phyloP scores from a whole-genome alignment of 345 rosid genomes.

The Turritis glabra region DNA sequence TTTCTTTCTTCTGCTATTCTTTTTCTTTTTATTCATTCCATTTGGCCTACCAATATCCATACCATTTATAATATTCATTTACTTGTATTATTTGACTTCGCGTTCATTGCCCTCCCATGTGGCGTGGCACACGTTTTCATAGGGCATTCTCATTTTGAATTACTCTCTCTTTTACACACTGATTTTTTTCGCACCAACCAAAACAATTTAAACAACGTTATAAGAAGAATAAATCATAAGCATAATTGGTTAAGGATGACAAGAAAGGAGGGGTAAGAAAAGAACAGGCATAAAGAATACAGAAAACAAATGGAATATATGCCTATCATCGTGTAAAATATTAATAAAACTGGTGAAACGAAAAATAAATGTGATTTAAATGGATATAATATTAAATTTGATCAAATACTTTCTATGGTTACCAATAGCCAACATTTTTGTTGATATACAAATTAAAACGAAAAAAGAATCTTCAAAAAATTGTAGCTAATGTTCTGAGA shows the following conservation, averaged over 20 bases:
- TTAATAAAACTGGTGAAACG: background rate
- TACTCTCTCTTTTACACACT: background rate
- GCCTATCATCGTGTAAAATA: background rate
- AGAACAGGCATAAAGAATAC: background rate
- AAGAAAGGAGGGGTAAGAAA: background rate
- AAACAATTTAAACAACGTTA: conserved; percentile 26
- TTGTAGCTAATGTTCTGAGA: background rate
- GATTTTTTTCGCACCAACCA: background rate
- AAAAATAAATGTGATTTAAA: background rate
- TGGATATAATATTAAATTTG: background rate
- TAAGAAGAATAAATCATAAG: background rate
- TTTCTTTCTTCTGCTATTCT: conserved; percentile 18
- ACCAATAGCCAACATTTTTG: background rate
- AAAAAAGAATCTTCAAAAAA: background rate
- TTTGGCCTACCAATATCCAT: conserved; percentile 36
- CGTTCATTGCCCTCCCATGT: conserved; percentile 12
- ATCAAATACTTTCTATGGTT: too few species aligned
- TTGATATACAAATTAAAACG: background rate
- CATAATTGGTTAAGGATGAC: background rate
- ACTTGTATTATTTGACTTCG: conserved; percentile 29
- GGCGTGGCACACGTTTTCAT: conserved; percentile 19
- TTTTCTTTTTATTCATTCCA: background rate
- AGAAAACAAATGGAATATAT: background rate
- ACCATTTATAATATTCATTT: conserved; percentile 4
- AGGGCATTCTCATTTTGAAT: background rate